These are phyloP conservation scores for Gracilaria domingensis DNA, from an alignment of 23 red algal genomes.

Conservation along the genomic window DNA sequence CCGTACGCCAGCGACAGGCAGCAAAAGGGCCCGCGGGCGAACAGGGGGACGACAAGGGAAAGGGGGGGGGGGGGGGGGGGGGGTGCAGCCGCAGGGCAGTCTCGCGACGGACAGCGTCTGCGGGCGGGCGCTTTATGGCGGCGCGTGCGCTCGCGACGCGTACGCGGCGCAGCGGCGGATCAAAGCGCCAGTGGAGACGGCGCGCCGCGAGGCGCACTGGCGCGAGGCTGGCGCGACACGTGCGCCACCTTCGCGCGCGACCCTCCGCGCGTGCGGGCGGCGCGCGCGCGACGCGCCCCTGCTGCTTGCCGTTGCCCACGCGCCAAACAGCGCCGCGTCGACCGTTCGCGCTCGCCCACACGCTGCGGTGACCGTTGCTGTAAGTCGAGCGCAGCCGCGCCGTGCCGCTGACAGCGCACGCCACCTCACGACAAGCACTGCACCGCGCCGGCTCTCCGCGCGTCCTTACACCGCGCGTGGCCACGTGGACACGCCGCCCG, in stretches of 20 bases:
- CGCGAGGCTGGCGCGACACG: background rate
- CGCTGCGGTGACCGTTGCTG: background rate
- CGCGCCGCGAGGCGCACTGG: background rate
- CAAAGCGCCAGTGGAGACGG: constrained; percentile 18
- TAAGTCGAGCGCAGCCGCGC: no score
- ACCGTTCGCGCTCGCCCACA: no score
- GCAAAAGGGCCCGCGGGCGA: background rate
- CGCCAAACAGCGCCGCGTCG: background rate
- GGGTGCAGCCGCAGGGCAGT: background rate
- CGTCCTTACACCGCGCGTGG: background rate
- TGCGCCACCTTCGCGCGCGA: no score
- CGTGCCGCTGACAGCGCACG: background rate
- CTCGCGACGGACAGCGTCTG: background rate
- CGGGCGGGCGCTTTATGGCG: background rate
- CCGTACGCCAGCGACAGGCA: background rate
- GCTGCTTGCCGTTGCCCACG: background rate
- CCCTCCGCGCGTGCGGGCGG: background rate
- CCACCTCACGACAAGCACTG: background rate
- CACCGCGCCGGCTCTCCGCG: background rate
- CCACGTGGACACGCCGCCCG: background rate
- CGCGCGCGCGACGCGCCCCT: no score
- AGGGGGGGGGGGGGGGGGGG: background rate
- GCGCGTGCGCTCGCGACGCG: no score
- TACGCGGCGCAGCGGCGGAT: constrained; percentile 1
- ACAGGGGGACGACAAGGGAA: no score